These are phyloP conservation scores for Fraxinus nigra DNA, from an alignment of 305 asterid species.

Conservation along the genomic window DNA sequence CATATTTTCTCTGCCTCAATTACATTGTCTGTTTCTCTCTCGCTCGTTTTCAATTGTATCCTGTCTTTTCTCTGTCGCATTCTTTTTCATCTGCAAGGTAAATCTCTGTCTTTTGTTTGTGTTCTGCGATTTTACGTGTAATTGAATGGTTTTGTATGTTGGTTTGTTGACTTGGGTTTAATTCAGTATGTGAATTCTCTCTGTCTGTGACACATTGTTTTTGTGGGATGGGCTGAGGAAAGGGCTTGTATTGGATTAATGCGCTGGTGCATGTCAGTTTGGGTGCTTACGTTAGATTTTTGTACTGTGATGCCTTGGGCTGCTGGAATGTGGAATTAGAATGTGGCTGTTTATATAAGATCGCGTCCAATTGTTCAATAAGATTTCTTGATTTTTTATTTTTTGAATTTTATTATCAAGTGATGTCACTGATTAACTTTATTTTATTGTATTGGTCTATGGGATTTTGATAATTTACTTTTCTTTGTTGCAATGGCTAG, in stretches of 20 bases:
- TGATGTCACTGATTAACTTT: background rate
- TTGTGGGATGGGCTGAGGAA: background rate
- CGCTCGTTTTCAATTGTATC: constrained; percentile 9
- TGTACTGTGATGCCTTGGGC: constrained; percentile 6
- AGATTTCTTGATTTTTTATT: background rate
- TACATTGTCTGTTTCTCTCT: background rate
- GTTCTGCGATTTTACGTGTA: background rate
- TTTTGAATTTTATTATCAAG: background rate
- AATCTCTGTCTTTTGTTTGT: constrained; percentile 9
- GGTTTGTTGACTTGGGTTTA: constrained; percentile 19
- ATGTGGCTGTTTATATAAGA: constrained; percentile 2
- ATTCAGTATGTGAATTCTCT: constrained; percentile 23
- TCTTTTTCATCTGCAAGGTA: constrained; percentile 26
- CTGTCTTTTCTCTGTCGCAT: constrained; percentile 3
- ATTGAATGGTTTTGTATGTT: constrained; percentile 12
- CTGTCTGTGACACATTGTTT: background rate
- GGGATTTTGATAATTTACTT: background rate
- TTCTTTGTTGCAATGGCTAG: constrained; percentile 1
- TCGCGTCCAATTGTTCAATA: background rate
- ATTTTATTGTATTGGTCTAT: background rate
- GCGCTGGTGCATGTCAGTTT: constrained; percentile 1
- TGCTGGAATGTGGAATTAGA: constrained; percentile 6
- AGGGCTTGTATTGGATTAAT: constrained; percentile 11
- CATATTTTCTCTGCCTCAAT: constrained; percentile 26
- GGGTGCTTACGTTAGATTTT: constrained; percentile 1